Conservation (phyloP, 495 filamentous ascomycete species). For the Lasiosphaeria hispida region DNA sequence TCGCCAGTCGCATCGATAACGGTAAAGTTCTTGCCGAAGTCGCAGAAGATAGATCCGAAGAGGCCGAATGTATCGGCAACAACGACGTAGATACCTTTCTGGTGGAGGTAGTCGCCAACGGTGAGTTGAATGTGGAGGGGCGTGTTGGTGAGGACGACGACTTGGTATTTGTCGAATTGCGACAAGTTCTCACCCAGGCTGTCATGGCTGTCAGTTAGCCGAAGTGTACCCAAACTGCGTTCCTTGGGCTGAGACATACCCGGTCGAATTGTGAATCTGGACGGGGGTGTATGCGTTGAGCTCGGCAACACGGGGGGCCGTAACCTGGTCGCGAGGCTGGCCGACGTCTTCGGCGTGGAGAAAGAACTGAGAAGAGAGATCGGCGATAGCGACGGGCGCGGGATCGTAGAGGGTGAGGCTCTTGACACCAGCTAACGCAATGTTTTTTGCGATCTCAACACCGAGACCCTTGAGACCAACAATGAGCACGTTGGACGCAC, state of each 20-base stretch:
- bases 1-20: constrained; percentile 90
- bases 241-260: constrained; percentile 25
- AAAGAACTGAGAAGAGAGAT: constrained; percentile 97
- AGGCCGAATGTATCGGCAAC: constrained; percentile 86
- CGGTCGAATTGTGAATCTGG: constrained; percentile 60
- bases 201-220: constrained; percentile 20
- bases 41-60: constrained; percentile 95
- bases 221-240: not conserved
- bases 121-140: constrained; percentile 72
- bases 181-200: constrained; percentile 67
- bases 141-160: constrained; percentile 84
- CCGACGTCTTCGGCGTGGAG: constrained; percentile 84
- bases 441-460: constrained; percentile 98
- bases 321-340: constrained; percentile 82
- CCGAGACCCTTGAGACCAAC: constrained; percentile 90
- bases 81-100: constrained; percentile 86
- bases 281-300: constrained; percentile 96
- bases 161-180: constrained; percentile 82
- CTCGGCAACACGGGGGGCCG: constrained; percentile 85
- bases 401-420: constrained; percentile 83
- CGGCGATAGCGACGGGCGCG: constrained; percentile 73
- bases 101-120: constrained; percentile 89
- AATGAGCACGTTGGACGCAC: constrained; percentile 90
- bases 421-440: constrained; percentile 89
- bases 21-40: constrained; percentile 92